Evolutionary conservation across 164 flowering plant genomes (phyloP), one percentile per base, ranked within the genome.

Genomic region (Vitis labrusca): DNA sequence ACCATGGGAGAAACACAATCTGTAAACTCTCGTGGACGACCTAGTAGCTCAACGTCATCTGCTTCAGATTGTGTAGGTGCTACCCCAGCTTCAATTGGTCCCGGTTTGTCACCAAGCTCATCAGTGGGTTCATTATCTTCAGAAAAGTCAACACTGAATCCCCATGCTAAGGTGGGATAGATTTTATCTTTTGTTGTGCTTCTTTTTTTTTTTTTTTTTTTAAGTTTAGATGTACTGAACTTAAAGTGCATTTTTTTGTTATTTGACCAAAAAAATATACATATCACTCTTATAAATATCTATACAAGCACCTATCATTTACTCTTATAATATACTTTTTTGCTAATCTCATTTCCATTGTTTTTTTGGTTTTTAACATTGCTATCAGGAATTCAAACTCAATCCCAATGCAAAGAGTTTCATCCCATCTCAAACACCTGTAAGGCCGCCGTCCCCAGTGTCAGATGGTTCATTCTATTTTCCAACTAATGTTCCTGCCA

Each of bases 341-440:
- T 9, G 29, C 37, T 55, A 62, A 3, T 64, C 29, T 23, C 27
- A 23, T 23, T 23, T 23, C 48, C 61, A 15, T 65, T 44, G 30
- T 9, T 10, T 9, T 44, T 14, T 68, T 5, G 37, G 48, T 61
- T 51, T 60, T 44, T 58, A 47, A 16, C 61, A 9, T 66, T 71
- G 9, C 63, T 60, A 15, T 76, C 88, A 96, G 99, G 99, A 96
- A 81, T 93, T 96, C 75, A 96, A 84, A 72, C 82, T 93, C 62
- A 96, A 96, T 71, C 97, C 99, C 2, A 90, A 96, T 79, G 99
- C 98, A 23, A 93, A 90, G 88, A 91, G 97, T 77, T 93, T 89
- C 64, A 71, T 77, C 50, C 98, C 99, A 37, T 81, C 87, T 58
- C 85, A 79, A 70, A 23, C 87, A 37, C 71, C 92, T 64, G 50